These are phyloP conservation scores for Drosera spatulata DNA, from an alignment of 179 eudicot species.

Conservation along the genomic window DNA sequence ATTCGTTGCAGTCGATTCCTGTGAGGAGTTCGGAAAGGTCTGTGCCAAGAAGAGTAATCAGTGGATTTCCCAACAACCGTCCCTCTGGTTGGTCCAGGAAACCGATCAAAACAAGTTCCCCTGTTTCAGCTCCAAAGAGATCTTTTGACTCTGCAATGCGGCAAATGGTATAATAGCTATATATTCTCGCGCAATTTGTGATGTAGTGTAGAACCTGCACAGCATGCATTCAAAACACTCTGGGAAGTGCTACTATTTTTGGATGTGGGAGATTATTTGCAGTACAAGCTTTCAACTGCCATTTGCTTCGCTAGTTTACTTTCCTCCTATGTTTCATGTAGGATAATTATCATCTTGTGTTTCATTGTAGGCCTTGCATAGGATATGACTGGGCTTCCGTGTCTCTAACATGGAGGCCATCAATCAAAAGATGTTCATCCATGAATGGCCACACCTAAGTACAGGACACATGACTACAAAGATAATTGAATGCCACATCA, in stretches of 20 bases:
- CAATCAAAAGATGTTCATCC: neutral
- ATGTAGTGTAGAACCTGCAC: too few species aligned
- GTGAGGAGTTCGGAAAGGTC: conserved; percentile 36
- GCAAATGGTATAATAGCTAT: conserved; percentile 52
- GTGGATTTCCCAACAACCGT: conserved; percentile 36
- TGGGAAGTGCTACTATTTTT: neutral
- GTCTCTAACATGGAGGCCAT: neutral
- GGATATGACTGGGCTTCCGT: neutral
- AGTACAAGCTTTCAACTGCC: neutral
- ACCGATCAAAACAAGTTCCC: conserved; percentile 34
- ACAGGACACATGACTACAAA: neutral
- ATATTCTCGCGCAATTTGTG: neutral
- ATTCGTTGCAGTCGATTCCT: conserved; percentile 57
- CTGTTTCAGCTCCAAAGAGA: conserved; percentile 92
- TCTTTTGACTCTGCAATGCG: conserved; percentile 85
- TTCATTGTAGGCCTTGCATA: neutral
- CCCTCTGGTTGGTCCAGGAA: conserved; percentile 51
- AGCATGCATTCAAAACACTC: neutral
- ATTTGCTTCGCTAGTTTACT: neutral
- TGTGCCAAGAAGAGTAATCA: conserved; percentile 38
- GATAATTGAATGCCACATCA: neutral
- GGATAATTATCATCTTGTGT: too few species aligned
- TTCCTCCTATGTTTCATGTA: neutral
- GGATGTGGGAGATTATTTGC: too few species aligned
- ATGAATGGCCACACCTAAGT: neutral